Conservation (phyloP, 2,329 filamentous ascomycete genomes). For the Talaromyces sp. region DNA sequence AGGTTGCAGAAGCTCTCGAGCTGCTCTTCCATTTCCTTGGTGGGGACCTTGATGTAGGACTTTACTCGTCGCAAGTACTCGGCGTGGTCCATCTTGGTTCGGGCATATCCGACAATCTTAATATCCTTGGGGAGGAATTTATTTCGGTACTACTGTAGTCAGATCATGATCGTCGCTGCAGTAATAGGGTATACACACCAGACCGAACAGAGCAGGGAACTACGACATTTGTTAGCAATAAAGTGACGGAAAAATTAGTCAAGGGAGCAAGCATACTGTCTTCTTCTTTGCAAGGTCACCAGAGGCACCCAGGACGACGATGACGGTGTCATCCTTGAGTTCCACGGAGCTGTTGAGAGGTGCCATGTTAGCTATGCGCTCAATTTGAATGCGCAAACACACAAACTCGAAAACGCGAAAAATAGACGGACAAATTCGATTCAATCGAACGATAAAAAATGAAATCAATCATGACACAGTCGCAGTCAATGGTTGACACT, state of each 20-base stretch:
- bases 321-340: constrained; percentile 97
- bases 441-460: background rate
- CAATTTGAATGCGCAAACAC: background rate
- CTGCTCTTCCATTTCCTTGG: constrained; percentile 95
- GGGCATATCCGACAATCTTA: constrained; percentile 96
- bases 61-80: constrained; percentile 93
- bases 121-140: constrained; percentile 97
- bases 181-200: constrained; percentile 63
- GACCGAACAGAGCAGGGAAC: constrained; percentile 96
- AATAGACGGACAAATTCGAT: background rate
- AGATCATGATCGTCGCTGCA: background rate
- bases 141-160: constrained; percentile 75
- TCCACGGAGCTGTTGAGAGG: constrained; percentile 67
- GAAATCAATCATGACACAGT: background rate
- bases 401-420: background rate
- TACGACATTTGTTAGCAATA: constrained; percentile 35
- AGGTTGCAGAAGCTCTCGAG: constrained; percentile 82
- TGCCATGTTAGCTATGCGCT: constrained; percentile 38
- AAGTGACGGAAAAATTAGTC: constrained; percentile 21
- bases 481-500: background rate
- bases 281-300: constrained; percentile 99
- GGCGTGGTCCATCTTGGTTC: constrained; percentile 98
- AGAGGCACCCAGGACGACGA: constrained; percentile 93
- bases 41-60: constrained; percentile 98
- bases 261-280: constrained; percentile 62